These are phyloP conservation scores for Colletotrichum australisinense DNA, from an alignment of 2,329 filamentous ascomycete species.

Conservation along the genomic window DNA sequence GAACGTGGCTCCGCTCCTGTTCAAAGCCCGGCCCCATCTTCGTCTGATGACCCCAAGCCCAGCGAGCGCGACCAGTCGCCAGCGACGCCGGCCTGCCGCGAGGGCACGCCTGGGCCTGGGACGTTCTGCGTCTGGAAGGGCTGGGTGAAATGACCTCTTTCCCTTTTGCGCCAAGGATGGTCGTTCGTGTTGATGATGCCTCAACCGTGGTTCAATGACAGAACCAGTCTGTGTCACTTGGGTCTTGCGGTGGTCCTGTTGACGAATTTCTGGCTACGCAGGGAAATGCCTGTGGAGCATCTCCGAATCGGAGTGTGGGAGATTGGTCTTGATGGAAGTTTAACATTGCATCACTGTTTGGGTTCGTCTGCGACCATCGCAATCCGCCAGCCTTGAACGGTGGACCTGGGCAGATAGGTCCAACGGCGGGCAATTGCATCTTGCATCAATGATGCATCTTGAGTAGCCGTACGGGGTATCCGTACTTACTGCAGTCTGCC, in stretches of 20 bases:
- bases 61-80: slow-evolving; percentile 27
- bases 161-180: slow-evolving; percentile 14
- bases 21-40: slow-evolving; percentile 31
- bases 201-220: not conserved
- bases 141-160: slow-evolving; percentile 20
- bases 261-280: not conserved
- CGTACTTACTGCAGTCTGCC: not conserved
- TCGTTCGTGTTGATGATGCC: slow-evolving; percentile 3
- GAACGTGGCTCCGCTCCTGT: slow-evolving; percentile 31
- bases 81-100: slow-evolving; percentile 21
- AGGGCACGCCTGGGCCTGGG: slow-evolving; percentile 16
- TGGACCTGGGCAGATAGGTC: not conserved
- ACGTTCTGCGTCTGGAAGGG: slow-evolving; percentile 24
- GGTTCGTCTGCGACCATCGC: slow-evolving; percentile 5
- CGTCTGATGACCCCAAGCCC: slow-evolving; percentile 27
- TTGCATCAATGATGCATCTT: slow-evolving; percentile 21
- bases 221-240: slow-evolving; percentile 3
- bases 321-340: slow-evolving; percentile 20
- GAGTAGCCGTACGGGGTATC: no score
- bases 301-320: slow-evolving; percentile 28
- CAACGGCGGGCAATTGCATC: not conserved
- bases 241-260: not conserved
- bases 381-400: not conserved
- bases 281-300: slow-evolving; percentile 22
- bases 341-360: slow-evolving; percentile 22